Evolutionary conservation across 1,139 yeast genomes (phyloP).

Genomic region (Yamadazyma buinensis): DNA sequence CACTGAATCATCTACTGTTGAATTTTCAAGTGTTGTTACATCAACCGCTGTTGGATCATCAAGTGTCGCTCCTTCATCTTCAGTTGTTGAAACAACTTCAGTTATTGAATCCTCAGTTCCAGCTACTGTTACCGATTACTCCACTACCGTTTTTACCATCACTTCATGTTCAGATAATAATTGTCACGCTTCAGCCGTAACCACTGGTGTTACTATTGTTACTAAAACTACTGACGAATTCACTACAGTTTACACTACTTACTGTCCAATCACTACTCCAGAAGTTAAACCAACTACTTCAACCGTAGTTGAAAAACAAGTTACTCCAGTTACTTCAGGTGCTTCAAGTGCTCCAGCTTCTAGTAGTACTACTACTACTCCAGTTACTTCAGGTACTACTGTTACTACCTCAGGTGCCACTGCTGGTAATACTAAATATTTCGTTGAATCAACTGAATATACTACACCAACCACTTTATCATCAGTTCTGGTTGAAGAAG

Average conservation of each 20-base stretch:
- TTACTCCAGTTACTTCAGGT: conserved; percentile 5
- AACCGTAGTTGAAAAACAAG: conserved; percentile 8
- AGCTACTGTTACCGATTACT: conserved; percentile 5
- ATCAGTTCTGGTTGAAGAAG: conserved; percentile 1
- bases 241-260: conserved; percentile 20
- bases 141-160: conserved; percentile 37
- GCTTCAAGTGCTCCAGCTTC: conserved; percentile 7
- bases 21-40: conserved; percentile 3
- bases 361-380: too few species aligned
- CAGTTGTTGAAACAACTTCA: conserved; percentile 1
- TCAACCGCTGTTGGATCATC: conserved; percentile 3
- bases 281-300: conserved; percentile 19
- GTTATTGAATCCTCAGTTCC: conserved; percentile 1
- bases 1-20: conserved; percentile 2
- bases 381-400: conserved; percentile 3
- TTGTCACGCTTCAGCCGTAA: conserved; percentile 27
- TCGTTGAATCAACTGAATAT: too few species aligned
- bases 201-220: conserved; percentile 21
- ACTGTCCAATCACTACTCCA: conserved; percentile 21
- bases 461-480: conserved; percentile 4
- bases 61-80: conserved; percentile 1
- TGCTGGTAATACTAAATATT: too few species aligned
- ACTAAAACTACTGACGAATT: conserved; percentile 14
- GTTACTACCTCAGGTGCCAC: neutral
- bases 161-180: conserved; percentile 41